Evolutionary conservation across 2,329 filamentous ascomycete species (phyloP).

Genomic region (Colletotrichum australisinense): DNA sequence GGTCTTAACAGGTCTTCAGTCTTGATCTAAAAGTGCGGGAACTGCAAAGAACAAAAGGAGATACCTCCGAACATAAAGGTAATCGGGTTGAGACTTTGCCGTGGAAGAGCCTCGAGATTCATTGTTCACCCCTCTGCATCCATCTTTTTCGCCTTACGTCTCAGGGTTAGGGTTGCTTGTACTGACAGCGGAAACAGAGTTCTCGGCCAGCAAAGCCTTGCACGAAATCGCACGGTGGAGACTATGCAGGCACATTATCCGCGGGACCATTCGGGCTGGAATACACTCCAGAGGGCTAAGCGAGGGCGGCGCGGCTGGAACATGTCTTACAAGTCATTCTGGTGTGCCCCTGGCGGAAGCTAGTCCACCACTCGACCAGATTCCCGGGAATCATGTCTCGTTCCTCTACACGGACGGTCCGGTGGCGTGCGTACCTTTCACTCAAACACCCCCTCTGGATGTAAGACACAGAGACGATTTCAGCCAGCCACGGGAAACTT

Average conservation of each 20-base stretch:
- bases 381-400: constrained; percentile 19
- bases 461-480: constrained; percentile 9
- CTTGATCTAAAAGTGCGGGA: not conserved
- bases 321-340: constrained; percentile 16
- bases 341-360: not conserved
- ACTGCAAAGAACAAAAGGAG: no score
- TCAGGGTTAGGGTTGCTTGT: constrained; percentile 23
- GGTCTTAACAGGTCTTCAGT: not conserved
- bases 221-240: not conserved
- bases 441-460: not conserved
- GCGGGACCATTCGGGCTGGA: not conserved
- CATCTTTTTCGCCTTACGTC: not conserved
- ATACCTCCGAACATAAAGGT: not conserved
- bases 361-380: constrained; percentile 27
- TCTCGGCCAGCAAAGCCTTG: not conserved
- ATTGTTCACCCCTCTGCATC: not conserved
- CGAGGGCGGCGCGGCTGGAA: constrained; percentile 13
- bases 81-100: not conserved
- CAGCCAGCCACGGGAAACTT: not conserved
- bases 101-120: not conserved
- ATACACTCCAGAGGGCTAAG: not conserved
- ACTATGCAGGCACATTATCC: not conserved
- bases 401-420: constrained; percentile 5
- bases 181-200: not conserved
- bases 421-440: not conserved